Conservation (phyloP, 805 yeast species). For the Yarrowia phangngaensis region DNA sequence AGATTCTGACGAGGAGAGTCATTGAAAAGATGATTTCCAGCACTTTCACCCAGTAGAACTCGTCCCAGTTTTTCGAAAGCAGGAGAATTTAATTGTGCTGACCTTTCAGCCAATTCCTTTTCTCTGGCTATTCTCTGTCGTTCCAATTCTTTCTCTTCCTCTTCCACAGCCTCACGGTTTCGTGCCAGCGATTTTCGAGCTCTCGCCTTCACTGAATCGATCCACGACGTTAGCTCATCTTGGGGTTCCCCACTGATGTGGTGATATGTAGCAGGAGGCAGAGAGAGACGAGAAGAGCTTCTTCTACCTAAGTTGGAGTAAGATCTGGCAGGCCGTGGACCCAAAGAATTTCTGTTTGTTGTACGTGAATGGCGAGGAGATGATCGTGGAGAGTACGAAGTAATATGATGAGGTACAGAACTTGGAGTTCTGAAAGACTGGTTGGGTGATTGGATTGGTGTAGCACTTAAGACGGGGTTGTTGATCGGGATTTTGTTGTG, state of each 20-base stretch:
- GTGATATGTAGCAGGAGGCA: slow-evolving; percentile 10
- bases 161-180: slow-evolving; percentile 28
- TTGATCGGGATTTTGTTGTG: slow-evolving; percentile 12
- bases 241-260: background rate
- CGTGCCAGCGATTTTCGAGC: slow-evolving; percentile 25
- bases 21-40: background rate
- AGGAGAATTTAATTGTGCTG: slow-evolving; percentile 6
- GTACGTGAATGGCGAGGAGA: slow-evolving; percentile 15
- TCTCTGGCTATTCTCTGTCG: slow-evolving; percentile 19
- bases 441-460: slow-evolving; percentile 12
- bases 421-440: slow-evolving; percentile 14
- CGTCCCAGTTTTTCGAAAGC: slow-evolving; percentile 28
- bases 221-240: slow-evolving; percentile 26
- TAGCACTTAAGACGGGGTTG: slow-evolving; percentile 8
- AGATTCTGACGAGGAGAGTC: slow-evolving; percentile 9
- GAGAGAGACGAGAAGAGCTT: slow-evolving; percentile 13
- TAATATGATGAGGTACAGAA: slow-evolving; percentile 20
- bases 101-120: slow-evolving; percentile 14
- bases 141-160: slow-evolving; percentile 28
- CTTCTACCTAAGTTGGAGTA: background rate
- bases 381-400: slow-evolving; percentile 5
- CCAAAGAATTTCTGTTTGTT: slow-evolving; percentile 3
- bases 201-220: slow-evolving; percentile 5
- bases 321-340: slow-evolving; percentile 19
- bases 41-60: background rate